Percentiles rank a stretch among this genome's conserved stretches.
Evolutionary conservation across 2,329 filamentous ascomycete species (phyloP).

Genomic region (Plenodomus lindquistii): DNA sequence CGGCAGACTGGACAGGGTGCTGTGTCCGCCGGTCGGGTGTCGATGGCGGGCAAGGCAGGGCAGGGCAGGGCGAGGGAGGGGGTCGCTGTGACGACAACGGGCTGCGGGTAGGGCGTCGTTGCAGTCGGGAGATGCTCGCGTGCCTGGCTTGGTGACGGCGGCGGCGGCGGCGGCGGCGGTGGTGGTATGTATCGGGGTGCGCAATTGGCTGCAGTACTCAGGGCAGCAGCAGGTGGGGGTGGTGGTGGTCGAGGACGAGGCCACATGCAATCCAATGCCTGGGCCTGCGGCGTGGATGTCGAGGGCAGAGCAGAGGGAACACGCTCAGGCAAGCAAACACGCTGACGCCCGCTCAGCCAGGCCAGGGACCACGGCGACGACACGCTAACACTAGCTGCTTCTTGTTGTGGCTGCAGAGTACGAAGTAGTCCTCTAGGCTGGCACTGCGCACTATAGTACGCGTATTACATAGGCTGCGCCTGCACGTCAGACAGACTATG

Average conservation of each 20-base stretch:
- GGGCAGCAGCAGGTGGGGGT: background rate
- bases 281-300: background rate
- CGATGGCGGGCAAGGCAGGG: background rate
- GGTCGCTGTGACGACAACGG: background rate
- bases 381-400: no score
- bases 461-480: no score
- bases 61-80: background rate
- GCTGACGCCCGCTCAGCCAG: no score
- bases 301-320: background rate
- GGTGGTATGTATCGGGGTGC: background rate
- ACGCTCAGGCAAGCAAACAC: no score
- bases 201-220: background rate
- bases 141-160: constrained; percentile 1
- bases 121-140: background rate
- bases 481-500: no score
- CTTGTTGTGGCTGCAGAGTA: no score
- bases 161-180: background rate
- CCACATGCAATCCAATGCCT: background rate
- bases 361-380: no score
- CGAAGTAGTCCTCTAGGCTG: no score
- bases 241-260: no score
- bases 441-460: no score
- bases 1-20: constrained; percentile 4
- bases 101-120: no score
- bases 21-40: background rate